Evolutionary conservation across 2,329 filamentous ascomycete genomes (phyloP).

Genomic region (Fusarium nisikadoi): DNA sequence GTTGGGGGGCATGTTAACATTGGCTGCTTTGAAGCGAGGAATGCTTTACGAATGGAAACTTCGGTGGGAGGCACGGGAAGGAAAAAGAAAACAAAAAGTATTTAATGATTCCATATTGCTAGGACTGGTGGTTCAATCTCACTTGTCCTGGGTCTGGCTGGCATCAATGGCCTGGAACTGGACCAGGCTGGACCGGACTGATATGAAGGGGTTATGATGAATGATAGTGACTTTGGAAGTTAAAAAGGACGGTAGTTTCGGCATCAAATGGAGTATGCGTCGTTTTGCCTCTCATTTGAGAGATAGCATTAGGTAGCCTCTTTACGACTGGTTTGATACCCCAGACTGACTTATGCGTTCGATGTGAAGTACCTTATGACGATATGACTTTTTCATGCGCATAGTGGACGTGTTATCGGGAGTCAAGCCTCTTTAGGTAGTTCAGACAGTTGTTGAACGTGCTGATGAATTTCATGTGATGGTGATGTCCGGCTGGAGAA

Average conservation of each 20-base stretch:
- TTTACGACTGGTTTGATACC: constrained; percentile 39
- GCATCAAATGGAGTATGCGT: constrained; percentile 34
- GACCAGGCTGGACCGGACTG: background rate
- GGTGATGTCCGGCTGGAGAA: constrained; percentile 14
- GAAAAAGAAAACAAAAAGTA: constrained; percentile 34
- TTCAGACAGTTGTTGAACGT: background rate
- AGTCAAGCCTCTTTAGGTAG: constrained; percentile 2
- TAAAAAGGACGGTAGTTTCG: constrained; percentile 23
- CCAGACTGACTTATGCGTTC: background rate
- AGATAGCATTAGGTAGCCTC: constrained; percentile 30
- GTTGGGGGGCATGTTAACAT: constrained; percentile 33
- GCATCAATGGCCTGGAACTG: constrained; percentile 4
- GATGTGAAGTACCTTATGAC: background rate
- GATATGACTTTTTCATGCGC: background rate
- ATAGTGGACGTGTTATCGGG: background rate
- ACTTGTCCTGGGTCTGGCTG: constrained; percentile 11
- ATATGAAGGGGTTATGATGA: constrained; percentile 26
- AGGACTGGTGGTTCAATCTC: constrained; percentile 18
- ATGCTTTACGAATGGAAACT: constrained; percentile 32
- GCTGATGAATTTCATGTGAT: constrained; percentile 21
- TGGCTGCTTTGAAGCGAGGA: constrained; percentile 31
- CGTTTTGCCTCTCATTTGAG: constrained; percentile 4
- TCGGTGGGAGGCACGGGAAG: constrained; percentile 8
- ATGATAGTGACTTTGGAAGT: constrained; percentile 26
- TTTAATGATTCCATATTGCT: constrained; percentile 27